Conservation (phyloP, 768 basidiomycete genomes). For the Inosperma sp. region DNA sequence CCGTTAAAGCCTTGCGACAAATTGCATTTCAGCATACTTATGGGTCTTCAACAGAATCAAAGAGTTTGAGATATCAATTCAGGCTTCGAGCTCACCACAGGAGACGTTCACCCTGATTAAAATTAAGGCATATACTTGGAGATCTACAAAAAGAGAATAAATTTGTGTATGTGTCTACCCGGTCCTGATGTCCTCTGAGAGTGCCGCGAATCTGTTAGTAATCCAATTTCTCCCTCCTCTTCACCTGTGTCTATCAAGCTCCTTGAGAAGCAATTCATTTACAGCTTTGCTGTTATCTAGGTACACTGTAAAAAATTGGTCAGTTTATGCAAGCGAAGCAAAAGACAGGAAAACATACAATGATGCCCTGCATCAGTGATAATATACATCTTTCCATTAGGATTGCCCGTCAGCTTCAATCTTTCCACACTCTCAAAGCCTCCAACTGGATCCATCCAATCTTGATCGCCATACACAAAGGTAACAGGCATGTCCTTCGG, state of each 20-base stretch:
- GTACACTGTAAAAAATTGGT: slow-evolving; percentile 48
- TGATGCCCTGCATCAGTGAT: slow-evolving; percentile 82
- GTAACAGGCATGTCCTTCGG: slow-evolving; percentile 73
- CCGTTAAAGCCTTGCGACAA: too few relatives aligned
- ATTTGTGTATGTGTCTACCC: too few relatives aligned
- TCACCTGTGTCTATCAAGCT: slow-evolving; percentile 62
- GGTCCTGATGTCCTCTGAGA: too few relatives aligned
- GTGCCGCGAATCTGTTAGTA: too few relatives aligned
- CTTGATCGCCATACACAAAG: slow-evolving; percentile 88
- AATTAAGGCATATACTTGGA: too few relatives aligned
- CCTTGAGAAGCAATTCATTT: slow-evolving; percentile 73
- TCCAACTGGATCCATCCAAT: slow-evolving; percentile 95
- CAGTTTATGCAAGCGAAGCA: background rate
- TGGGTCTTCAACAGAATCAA: too few relatives aligned
- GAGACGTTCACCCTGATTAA: too few relatives aligned
- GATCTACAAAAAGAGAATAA: too few relatives aligned
- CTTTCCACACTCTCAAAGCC: slow-evolving; percentile 70
- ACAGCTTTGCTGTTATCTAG: slow-evolving; percentile 79
- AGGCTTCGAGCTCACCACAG: too few relatives aligned
- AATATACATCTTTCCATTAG: slow-evolving; percentile 68
- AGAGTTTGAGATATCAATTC: too few relatives aligned
- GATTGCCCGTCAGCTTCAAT: slow-evolving; percentile 73
- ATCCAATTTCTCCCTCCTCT: too few relatives aligned
- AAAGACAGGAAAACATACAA: slow-evolving; percentile 36
- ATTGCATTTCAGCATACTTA: too few relatives aligned